phyloP scores from a whole-genome alignment of 2,329 filamentous ascomycete genomes.

The Eurotiales sp. region DNA sequence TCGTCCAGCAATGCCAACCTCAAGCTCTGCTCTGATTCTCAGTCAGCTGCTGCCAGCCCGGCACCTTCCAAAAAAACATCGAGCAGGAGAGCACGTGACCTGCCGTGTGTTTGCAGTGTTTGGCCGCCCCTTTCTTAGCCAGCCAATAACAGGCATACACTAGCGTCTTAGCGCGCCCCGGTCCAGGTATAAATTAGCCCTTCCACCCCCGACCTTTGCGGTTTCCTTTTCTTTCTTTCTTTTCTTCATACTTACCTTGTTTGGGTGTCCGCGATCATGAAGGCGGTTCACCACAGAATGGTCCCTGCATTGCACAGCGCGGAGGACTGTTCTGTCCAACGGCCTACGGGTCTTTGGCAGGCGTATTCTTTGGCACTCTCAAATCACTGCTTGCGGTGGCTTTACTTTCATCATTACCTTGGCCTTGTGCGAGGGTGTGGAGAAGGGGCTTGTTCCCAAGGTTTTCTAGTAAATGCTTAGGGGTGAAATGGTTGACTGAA shows the following conservation, averaged over 20 bases:
- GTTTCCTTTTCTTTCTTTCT: conserved; percentile 33
- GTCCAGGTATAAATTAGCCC: conserved; percentile 29
- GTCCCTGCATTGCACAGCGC: conserved; percentile 58
- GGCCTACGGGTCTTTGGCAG: conserved; percentile 48
- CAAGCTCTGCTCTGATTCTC: conserved; percentile 4
- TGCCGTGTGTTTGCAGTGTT: background rate
- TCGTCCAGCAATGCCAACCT: background rate
- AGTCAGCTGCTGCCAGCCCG: background rate
- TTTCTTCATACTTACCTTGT: conserved; percentile 53
- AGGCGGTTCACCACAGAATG: conserved; percentile 43
- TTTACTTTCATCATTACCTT: conserved; percentile 41
- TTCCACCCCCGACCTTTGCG: conserved; percentile 21
- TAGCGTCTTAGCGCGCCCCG: conserved; percentile 19
- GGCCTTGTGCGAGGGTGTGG: conserved; percentile 33
- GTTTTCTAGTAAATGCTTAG: no score
- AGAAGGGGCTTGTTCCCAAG: conserved; percentile 26
- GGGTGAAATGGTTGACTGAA: no score
- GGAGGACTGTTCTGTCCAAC: conserved; percentile 49
- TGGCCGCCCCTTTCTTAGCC: conserved; percentile 1
- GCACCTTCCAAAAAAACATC: conserved; percentile 25
- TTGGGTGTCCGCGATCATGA: conserved; percentile 47
- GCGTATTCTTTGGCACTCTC: conserved; percentile 50
- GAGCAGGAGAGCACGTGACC: conserved; percentile 24
- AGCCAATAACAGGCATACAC: conserved; percentile 25
- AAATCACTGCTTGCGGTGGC: conserved; percentile 21